Conservation (phyloP, 192 early-diverging fungal genomes). For the Podochytrium sp. region DNA sequence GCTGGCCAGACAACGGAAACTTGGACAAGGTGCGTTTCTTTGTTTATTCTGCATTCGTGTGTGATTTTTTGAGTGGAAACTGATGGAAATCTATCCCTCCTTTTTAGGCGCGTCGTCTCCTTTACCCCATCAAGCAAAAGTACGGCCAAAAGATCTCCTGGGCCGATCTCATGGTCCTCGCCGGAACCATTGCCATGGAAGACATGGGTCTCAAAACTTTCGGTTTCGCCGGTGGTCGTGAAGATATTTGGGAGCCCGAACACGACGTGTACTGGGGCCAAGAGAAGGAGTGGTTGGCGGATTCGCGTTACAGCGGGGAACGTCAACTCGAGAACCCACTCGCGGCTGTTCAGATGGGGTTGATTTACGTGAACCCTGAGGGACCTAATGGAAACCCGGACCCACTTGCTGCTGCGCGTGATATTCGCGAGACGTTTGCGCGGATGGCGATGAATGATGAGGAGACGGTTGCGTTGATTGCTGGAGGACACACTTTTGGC, state of each 20-base stretch:
- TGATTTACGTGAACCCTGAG: slow-evolving; percentile 37
- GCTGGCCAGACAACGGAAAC: slow-evolving; percentile 76
- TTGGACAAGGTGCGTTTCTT: slow-evolving; percentile 68
- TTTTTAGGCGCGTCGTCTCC: slow-evolving; percentile 28
- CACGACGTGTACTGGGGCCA: slow-evolving; percentile 22
- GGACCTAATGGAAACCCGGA: slow-evolving; percentile 33
- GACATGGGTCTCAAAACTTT: slow-evolving; percentile 33
- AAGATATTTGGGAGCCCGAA: slow-evolving; percentile 27
- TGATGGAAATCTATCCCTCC: neutral
- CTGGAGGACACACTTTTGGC: slow-evolving; percentile 35
- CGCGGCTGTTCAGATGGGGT: slow-evolving; percentile 26
- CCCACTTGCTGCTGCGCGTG: neutral
- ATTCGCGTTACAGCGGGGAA: slow-evolving; percentile 16
- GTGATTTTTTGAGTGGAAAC: neutral
- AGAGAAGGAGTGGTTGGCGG: slow-evolving; percentile 20
- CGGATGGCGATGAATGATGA: slow-evolving; percentile 64
- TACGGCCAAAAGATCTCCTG: slow-evolving; percentile 78
- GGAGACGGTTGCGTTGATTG: slow-evolving; percentile 64
- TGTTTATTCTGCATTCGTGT: neutral
- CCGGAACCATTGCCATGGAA: slow-evolving; percentile 36
- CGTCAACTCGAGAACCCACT: slow-evolving; percentile 26
- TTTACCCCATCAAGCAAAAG: slow-evolving; percentile 78
- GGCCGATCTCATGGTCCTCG: slow-evolving; percentile 56
- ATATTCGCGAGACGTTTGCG: slow-evolving; percentile 32
- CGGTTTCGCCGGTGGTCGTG: slow-evolving; percentile 33